phyloP scores from a whole-genome alignment of 1,284 basidiomycete species.

The Heterobasidion irregulare region DNA sequence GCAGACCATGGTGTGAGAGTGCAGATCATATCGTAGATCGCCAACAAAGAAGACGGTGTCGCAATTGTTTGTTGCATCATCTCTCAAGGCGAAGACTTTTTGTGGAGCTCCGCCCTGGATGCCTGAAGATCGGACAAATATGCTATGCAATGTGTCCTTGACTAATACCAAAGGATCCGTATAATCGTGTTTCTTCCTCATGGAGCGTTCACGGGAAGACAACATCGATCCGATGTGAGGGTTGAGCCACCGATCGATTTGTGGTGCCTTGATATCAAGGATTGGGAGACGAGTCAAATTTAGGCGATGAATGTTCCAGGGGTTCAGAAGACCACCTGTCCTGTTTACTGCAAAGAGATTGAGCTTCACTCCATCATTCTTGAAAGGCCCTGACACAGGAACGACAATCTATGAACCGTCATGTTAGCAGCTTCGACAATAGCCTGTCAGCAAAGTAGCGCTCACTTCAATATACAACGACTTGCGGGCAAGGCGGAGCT shows the following conservation, averaged over 20 bases:
- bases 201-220: slow-evolving; percentile 21
- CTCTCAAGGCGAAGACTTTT: not conserved
- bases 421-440: not conserved
- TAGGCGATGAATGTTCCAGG: slow-evolving; percentile 34
- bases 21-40: slow-evolving; percentile 33
- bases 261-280: slow-evolving; percentile 6
- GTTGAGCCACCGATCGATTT: slow-evolving; percentile 10
- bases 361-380: slow-evolving; percentile 16
- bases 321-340: slow-evolving; percentile 12
- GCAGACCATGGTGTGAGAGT: slow-evolving; percentile 33
- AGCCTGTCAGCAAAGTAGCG: not conserved
- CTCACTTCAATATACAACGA: not conserved
- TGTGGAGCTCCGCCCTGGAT: slow-evolving; percentile 6
- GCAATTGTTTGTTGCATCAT: not conserved
- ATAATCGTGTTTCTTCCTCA: slow-evolving; percentile 10
- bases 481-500: slow-evolving; percentile 19
- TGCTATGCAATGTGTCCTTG: slow-evolving; percentile 23
- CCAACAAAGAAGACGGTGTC: slow-evolving; percentile 32
- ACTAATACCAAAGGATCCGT: slow-evolving; percentile 18
- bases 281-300: slow-evolving; percentile 28
- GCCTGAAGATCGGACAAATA: slow-evolving; percentile 22
- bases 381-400: slow-evolving; percentile 17
- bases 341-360: slow-evolving; percentile 25
- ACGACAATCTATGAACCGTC: slow-evolving; percentile 16
- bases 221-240: slow-evolving; percentile 21